Evolutionary conservation across 208 protist genomes (phyloP), one percentile per base, ranked within the genome.

Genomic region (Trypanosoma cruzi): DNA sequence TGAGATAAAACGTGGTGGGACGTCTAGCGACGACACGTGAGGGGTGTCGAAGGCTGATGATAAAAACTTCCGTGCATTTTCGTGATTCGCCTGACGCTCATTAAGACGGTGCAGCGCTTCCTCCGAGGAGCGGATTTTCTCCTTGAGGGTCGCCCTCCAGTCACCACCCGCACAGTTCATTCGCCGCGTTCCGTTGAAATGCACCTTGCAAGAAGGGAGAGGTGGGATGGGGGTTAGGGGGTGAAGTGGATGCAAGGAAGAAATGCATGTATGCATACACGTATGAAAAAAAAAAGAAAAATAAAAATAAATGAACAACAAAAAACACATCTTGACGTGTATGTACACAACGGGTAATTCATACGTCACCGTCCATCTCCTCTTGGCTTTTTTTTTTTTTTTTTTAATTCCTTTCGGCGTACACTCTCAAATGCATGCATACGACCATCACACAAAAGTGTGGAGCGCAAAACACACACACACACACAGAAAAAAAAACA

Each of bases 21-120:
- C 18, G 26, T 31, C 20, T 36, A 20, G 10, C 31, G 16, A 5
- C 24, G n/a, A n/a, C 34, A 57, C 44, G 42, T 54, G 50, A 26
- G 72, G 64, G 11, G 61, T 29, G 13, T 62, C 61, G 40, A 81
- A 64, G 16, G 77, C 64, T 31, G 78, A 55, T 36, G 74, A 56
- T 16, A 83, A 56, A 13, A 60, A 34, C 16, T 75, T 61, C 59
- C 78, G 81, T 0, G 77, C 67, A 7, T 44, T 52, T 49, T 86
- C 69, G 64, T 82, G 80, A 63, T 34, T 76, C 7, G 29, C 22
- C 53, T 75, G 77, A 14, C 76, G 81, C 37, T 77, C 63, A 58
- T 82, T 77, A 49, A 92, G 81, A 22, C 77, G 72, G 54, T 85
- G 64, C 3, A 89, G 60, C 18, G 77, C 87, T 22, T 70, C 81